These are phyloP conservation scores for Cicer chorassanicum DNA, from an alignment of 306 rosid species.

Conservation along the genomic window DNA sequence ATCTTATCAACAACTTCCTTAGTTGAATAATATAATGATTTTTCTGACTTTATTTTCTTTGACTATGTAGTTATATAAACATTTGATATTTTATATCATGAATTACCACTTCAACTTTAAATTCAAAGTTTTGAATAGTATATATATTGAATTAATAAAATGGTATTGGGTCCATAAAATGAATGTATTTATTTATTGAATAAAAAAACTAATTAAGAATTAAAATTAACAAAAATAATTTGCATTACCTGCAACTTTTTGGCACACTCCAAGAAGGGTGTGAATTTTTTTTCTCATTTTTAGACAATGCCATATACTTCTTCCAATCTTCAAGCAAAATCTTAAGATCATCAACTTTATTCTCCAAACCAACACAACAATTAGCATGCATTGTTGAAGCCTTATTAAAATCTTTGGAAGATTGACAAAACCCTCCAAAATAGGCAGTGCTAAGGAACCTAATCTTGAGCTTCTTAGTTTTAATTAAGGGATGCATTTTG, in stretches of 20 bases:
- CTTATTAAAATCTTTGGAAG: constrained; percentile 50
- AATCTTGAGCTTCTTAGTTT: constrained; percentile 48
- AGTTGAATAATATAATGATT: neutral
- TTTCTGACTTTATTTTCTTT: neutral
- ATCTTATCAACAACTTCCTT: neutral
- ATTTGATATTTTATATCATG: neutral
- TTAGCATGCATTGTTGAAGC: constrained; percentile 89
- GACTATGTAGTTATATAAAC: neutral
- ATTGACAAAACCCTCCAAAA: constrained; percentile 81
- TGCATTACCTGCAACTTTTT: constrained; percentile 66
- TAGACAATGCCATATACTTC: constrained; percentile 48
- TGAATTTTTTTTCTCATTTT: constrained; percentile 1
- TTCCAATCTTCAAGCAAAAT: constrained; percentile 81
- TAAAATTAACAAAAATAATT: neutral
- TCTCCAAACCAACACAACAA: constrained; percentile 77
- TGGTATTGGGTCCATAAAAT: neutral
- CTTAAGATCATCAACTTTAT: constrained; percentile 72
- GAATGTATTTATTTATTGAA: neutral
- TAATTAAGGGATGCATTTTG: constrained; percentile 51
- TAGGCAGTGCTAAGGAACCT: constrained; percentile 68
- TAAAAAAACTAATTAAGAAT: neutral
- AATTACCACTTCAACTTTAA: neutral
- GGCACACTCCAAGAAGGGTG: constrained; percentile 67
- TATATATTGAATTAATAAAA: neutral
- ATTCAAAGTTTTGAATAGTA: too few relatives aligned